These are phyloP conservation scores for Raphanus hybrid DNA, from an alignment of 441 rosid genomes.

Conservation along the genomic window DNA sequence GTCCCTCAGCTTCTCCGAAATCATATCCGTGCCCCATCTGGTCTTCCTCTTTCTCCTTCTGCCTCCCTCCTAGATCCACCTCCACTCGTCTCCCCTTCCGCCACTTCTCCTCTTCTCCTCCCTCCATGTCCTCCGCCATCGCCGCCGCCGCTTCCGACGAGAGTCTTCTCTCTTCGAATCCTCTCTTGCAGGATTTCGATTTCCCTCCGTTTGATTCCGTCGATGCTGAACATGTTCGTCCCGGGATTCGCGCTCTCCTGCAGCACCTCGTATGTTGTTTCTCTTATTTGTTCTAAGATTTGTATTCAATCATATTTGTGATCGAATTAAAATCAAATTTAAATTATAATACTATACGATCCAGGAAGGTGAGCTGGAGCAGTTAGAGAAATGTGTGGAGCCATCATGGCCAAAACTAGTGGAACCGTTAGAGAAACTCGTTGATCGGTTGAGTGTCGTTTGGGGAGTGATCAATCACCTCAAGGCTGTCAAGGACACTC, in stretches of 20 bases:
- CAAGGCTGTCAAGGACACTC: constrained; percentile 75
- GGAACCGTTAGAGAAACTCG: constrained; percentile 83
- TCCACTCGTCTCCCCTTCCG: constrained; percentile 29
- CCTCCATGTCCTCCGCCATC: constrained; percentile 48
- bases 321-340: too few relatives aligned
- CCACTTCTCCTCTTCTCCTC: constrained; percentile 38
- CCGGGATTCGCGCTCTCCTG: constrained; percentile 73
- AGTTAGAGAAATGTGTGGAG: constrained; percentile 75
- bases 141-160: constrained; percentile 46
- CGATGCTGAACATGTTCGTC: constrained; percentile 67
- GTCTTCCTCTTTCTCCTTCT: constrained; percentile 74
- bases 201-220: constrained; percentile 78
- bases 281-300: not conserved
- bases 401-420: constrained; percentile 86
- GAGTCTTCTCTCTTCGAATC: constrained; percentile 47
- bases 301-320: not conserved
- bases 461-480: constrained; percentile 88
- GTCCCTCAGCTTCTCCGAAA: constrained; percentile 47
- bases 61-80: constrained; percentile 46
- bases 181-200: constrained; percentile 71
- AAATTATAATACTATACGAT: too few relatives aligned
- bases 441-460: constrained; percentile 64
- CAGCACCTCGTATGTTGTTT: constrained; percentile 57
- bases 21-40: constrained; percentile 68
- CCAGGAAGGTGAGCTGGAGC: constrained; percentile 77